Base-by-base conservation (phyloP, 2,329 filamentous ascomycete genomes). In the Exserohilum rostratum region DNA sequence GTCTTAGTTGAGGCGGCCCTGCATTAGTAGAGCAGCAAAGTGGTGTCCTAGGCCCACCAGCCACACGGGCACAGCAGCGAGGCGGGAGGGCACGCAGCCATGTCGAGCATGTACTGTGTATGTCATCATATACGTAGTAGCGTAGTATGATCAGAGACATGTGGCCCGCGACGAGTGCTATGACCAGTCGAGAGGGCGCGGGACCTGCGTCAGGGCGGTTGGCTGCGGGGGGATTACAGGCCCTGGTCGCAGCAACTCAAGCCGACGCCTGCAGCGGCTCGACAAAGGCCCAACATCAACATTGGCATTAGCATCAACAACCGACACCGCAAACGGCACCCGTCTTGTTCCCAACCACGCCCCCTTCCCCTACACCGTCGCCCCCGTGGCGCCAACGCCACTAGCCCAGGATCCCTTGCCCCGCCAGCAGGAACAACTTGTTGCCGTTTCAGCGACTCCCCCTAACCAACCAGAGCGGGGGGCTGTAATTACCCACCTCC, bases 391-490 rank as follows among this genome's bases (percentile, higher is more conserved):
- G 20, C 38, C 27, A 15, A 20, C n/a, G 49, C 48, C 33, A 30
- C 43, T 49, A 37, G 59, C 38, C 27, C 44, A 46, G 45, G 46
- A 30, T 25, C 27, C 38, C 45, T 38, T 52, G 44, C 34, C 25
- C 44, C 27, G 45, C 45, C 30, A 35, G 46, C 37, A 44, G 37
- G 50, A 46, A 27, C 25, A 3, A 11, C 11, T 42, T 25, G 44
- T 20, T 15, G 44, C 48, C 48, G 53, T 55, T 53, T 64, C 59
- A 62, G 57, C 64, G 62, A 57, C 61, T 66, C 66, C 67, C 69
- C 67, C 67, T 66, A 61, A 68, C 52, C 61, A 61, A 68, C 52
- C 61, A 52, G 59, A 56, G 69, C 66, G 67, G 70, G 71, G 71
- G 71, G 64, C 64, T 58, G 60, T 57, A 60, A 58, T 67, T 65